phyloP scores from a whole-genome alignment of 2,329 filamentous ascomycete genomes.

The Incumbomyces lentus region DNA sequence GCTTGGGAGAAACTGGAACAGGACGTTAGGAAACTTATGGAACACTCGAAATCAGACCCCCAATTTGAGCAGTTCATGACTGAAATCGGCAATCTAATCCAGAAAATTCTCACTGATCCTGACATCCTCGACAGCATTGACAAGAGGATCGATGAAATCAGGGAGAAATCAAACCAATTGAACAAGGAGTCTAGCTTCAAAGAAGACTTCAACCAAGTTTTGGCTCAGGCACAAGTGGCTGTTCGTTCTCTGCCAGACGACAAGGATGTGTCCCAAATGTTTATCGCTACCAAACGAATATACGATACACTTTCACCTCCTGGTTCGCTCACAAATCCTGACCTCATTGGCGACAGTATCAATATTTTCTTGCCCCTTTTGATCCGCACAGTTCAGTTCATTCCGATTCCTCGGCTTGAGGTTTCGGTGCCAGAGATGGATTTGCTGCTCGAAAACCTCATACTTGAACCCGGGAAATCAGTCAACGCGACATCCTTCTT shows the following conservation, averaged over 20 bases:
- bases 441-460: conserved; percentile 77
- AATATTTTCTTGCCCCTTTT: conserved; percentile 72
- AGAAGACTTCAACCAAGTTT: conserved; percentile 61
- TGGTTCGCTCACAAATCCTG: conserved; percentile 54
- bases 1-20: conserved; percentile 68
- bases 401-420: conserved; percentile 86
- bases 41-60: conserved; percentile 65
- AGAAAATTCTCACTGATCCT: conserved; percentile 75
- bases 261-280: conserved; percentile 57
- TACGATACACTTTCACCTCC: conserved; percentile 58
- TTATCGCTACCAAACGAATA: conserved; percentile 57
- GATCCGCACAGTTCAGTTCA: conserved; percentile 68
- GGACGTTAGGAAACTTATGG: conserved; percentile 58
- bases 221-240: conserved; percentile 59
- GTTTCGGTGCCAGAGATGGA: conserved; percentile 74
- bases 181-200: conserved; percentile 57
- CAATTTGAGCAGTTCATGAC: conserved; percentile 70
- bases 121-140: conserved; percentile 71
- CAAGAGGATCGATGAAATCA: conserved; percentile 51
- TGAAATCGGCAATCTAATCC: conserved; percentile 62
- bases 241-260: conserved; percentile 61
- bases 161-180: conserved; percentile 46
- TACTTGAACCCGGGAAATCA: conserved; percentile 76
- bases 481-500: conserved; percentile 82
- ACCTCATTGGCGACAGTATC: conserved; percentile 63